Conservation (phyloP, 176 grass and related monocot species). For the Hyparrhenia diplandra region DNA sequence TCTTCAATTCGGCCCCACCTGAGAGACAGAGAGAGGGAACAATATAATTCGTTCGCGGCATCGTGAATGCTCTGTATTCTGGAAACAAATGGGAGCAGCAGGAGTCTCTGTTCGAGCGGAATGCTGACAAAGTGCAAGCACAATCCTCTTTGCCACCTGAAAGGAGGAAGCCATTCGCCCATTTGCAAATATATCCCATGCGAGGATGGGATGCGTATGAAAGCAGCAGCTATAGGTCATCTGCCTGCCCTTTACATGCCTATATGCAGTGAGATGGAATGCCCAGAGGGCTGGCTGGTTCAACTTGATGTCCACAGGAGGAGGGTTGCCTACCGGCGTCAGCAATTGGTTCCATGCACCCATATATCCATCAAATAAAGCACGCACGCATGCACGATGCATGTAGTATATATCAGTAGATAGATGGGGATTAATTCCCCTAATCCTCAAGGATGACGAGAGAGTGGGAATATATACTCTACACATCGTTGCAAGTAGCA, state of each 20-base stretch:
- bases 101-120: neutral
- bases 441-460: slow-evolving; percentile 16
- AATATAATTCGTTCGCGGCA: slow-evolving; percentile 13
- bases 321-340: slow-evolving; percentile 12
- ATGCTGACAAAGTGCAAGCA: neutral
- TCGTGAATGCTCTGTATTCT: neutral
- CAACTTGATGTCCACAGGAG: too few species aligned
- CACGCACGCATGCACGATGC: neutral
- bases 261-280: too few species aligned
- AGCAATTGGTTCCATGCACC: slow-evolving; percentile 12
- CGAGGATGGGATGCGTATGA: too few species aligned
- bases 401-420: neutral
- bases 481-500: neutral
- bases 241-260: too few species aligned
- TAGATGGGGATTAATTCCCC: slow-evolving; percentile 29
- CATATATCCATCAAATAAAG: neutral
- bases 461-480: slow-evolving; percentile 15
- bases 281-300: too few species aligned
- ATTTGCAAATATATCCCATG: slow-evolving; percentile 3
- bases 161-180: slow-evolving; percentile 10
- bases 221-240: too few species aligned
- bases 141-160: slow-evolving; percentile 26
- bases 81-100: neutral
- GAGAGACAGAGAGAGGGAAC: neutral
- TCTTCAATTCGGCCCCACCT: neutral